Percentiles rank a stretch among this genome's conserved stretches.
Evolutionary conservation across 306 rosid species (phyloP).

Genomic region (Medicago lupulina): DNA sequence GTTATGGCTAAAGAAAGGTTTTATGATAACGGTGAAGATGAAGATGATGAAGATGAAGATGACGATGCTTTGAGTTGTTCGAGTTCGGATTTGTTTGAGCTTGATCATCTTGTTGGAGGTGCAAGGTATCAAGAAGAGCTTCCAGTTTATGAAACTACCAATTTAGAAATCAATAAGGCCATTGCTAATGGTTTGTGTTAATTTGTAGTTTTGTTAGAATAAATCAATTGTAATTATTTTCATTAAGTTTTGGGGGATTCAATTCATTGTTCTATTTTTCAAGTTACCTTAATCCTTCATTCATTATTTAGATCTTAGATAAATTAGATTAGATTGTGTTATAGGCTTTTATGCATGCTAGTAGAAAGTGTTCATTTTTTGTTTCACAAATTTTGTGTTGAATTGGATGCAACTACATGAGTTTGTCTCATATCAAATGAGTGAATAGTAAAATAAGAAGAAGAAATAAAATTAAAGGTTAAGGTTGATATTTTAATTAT

Average conservation of each 20-base stretch:
- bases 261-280: conserved; percentile 21
- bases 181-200: conserved; percentile 65
- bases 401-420: background rate
- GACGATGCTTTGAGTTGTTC: conserved; percentile 64
- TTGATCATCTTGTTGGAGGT: conserved; percentile 71
- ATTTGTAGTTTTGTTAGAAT: conserved; percentile 41
- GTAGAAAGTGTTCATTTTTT: background rate
- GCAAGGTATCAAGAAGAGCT: conserved; percentile 76
- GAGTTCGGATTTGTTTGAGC: conserved; percentile 80
- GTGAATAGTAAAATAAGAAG: background rate
- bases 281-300: background rate
- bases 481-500: background rate
- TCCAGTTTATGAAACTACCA: conserved; percentile 83
- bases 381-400: background rate
- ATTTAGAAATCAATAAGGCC: conserved; percentile 69
- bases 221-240: conserved; percentile 42
- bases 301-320: background rate
- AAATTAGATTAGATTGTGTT: background rate
- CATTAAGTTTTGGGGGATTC: conserved; percentile 7
- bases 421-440: background rate
- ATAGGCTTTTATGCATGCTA: background rate
- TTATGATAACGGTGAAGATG: conserved; percentile 35
- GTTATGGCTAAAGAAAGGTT: conserved; percentile 39
- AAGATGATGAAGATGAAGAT: conserved; percentile 48
- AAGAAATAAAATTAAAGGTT: no score